phyloP scores from a whole-genome alignment of 2,329 filamentous ascomycete genomes.

The Colletotrichum magnum region DNA sequence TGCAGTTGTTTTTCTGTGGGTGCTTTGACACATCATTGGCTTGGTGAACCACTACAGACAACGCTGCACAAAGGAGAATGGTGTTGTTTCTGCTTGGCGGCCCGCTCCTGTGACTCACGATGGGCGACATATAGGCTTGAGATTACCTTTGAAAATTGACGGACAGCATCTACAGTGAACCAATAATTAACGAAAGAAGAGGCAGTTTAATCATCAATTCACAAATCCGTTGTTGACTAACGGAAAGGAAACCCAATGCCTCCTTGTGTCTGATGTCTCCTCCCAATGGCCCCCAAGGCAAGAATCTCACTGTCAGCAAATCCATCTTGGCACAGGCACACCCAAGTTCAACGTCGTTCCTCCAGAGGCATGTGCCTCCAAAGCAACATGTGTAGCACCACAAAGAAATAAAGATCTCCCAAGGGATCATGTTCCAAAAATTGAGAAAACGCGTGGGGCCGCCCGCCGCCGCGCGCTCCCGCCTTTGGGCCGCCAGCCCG shows the following conservation, averaged over 20 bases:
- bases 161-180: too few species aligned
- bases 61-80: too few species aligned
- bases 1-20: background rate
- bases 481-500: background rate
- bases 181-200: too few species aligned
- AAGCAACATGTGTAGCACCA: background rate
- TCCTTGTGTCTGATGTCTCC: background rate
- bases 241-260: too few species aligned
- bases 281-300: background rate
- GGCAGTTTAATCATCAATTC: too few species aligned
- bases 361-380: too few species aligned
- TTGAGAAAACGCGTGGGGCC: background rate
- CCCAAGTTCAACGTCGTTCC: background rate
- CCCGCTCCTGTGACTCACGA: too few species aligned
- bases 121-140: too few species aligned
- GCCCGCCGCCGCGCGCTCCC: background rate
- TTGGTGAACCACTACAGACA: background rate
- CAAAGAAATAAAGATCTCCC: background rate
- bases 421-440: slow-evolving; percentile 13
- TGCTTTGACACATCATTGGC: slow-evolving; percentile 1
- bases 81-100: too few species aligned
- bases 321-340: background rate
- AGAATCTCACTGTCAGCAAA: background rate
- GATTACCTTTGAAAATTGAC: too few species aligned
- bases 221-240: too few species aligned